Evolutionary conservation across 768 basidiomycete species (phyloP).

Genomic region (Hebeloma cylindrosporum): DNA sequence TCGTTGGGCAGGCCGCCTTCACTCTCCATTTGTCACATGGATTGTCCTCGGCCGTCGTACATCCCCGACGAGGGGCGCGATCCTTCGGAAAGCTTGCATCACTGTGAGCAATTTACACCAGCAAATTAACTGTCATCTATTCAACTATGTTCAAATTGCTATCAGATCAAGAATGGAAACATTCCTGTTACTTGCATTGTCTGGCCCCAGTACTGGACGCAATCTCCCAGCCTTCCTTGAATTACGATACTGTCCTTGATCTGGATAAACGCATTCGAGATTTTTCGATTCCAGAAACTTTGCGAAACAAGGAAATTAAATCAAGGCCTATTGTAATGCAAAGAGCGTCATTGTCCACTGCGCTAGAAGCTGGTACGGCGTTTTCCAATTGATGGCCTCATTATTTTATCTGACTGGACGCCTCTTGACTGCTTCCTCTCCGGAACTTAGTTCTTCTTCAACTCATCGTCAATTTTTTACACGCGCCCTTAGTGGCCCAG

Average conservation of each 20-base stretch:
- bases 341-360: slow-evolving; percentile 55
- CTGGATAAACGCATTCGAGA: slow-evolving; percentile 63
- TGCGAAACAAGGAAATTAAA: slow-evolving; percentile 43
- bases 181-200: slow-evolving; percentile 59
- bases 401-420: not conserved
- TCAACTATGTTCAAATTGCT: slow-evolving; percentile 6
- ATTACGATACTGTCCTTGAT: slow-evolving; percentile 50
- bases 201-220: slow-evolving; percentile 61
- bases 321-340: slow-evolving; percentile 56
- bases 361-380: slow-evolving; percentile 58
- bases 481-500: slow-evolving; percentile 56
- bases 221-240: slow-evolving; percentile 51
- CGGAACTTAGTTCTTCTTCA: slow-evolving; percentile 54
- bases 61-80: slow-evolving; percentile 38
- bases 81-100: slow-evolving; percentile 39
- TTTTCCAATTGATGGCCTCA: not conserved
- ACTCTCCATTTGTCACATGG: slow-evolving; percentile 58
- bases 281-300: slow-evolving; percentile 50
- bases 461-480: slow-evolving; percentile 70
- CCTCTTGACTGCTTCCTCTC: no score
- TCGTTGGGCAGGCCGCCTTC: slow-evolving; percentile 71
- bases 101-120: slow-evolving; percentile 33
- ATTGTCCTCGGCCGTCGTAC: slow-evolving; percentile 52
- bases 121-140: slow-evolving; percentile 4
- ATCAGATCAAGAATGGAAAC: slow-evolving; percentile 71